Evolutionary conservation across 208 protist species (phyloP), one percentile per base, ranked within the genome.

Genomic region (Leptomonas pyrrhocoris): DNA sequence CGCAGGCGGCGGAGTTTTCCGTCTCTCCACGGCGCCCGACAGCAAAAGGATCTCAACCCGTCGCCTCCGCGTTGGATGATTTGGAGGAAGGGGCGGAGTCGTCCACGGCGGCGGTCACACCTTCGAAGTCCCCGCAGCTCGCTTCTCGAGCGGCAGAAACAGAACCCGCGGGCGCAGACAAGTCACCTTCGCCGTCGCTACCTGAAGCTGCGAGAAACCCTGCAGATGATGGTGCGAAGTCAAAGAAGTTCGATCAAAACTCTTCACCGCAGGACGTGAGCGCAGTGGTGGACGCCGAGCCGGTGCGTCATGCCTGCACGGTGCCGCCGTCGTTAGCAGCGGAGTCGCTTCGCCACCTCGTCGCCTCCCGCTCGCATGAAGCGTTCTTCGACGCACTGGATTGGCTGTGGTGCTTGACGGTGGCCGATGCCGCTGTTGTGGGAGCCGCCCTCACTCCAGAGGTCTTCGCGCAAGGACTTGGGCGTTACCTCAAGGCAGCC

Each of bases 351-450:
- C 79, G 66, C 9, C 66, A 73, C 54, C 60, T 92, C 34, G 68
- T 73, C n/a, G 64, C 46, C 2, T 67, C 68, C 54, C 23, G 53
- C 58, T 86, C 74, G 0, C 90, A 95, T 68, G 77, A 79, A 13
- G 79, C 83, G 25, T 95, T 90, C 76, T 93, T 93, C 48, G 53
- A 53, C 36, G 65, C 77, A 19, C 62, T 95, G 38, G 85, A 95
- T 49, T 63, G 71, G 55, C 49, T 95, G 27, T 93, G 87, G 86
- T 92, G 85, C 50, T 42, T 95, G 28, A 85, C 82, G 25, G 80
- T 89, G 25, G 87, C 85, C 1, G 84, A 79, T 51, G 74, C 79
- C 1, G 50, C 27, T 5, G 70, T 57, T 15, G 51, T 92, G 18
- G 72, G 76, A 19, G 73, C 60, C 12, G 57, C 58, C 12, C 79